Conservation (phyloP, 805 yeast species). For the Teunomyces atbi region DNA sequence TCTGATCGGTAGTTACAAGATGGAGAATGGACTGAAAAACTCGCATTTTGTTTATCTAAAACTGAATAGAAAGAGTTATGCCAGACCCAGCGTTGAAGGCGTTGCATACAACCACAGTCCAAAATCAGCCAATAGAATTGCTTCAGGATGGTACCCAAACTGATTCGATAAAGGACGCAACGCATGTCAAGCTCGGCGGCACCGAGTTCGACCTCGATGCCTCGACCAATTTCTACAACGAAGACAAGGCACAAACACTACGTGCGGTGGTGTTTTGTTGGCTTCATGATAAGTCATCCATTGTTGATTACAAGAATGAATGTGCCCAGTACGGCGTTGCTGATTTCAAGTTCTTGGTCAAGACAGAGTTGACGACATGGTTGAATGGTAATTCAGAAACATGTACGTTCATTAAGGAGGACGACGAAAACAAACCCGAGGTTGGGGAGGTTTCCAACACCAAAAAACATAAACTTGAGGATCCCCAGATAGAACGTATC, state of each 20-base stretch:
- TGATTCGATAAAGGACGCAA: constrained; percentile 31
- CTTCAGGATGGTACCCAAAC: constrained; percentile 12
- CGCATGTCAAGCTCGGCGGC: constrained; percentile 25
- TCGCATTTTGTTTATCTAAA: not conserved
- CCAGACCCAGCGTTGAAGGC: constrained; percentile 17
- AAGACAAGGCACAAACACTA: constrained; percentile 48
- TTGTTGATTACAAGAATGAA: constrained; percentile 76
- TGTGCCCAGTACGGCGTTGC: constrained; percentile 64
- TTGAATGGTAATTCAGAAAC: constrained; percentile 64
- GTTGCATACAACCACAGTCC: constrained; percentile 27
- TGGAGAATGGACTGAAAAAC: no score
- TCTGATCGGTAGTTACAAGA: not conserved
- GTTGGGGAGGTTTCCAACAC: constrained; percentile 1
- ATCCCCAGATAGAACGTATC: constrained; percentile 51
- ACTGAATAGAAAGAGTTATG: not conserved
- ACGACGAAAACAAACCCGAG: constrained; percentile 6
- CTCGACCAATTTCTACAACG: constrained; percentile 55
- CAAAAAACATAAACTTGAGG: constrained; percentile 22
- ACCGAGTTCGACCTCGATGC: constrained; percentile 36
- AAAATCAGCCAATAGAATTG: constrained; percentile 22
- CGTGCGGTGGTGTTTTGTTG: constrained; percentile 74
- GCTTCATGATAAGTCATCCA: constrained; percentile 67
- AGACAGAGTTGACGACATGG: constrained; percentile 83
- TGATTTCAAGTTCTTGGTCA: constrained; percentile 78
- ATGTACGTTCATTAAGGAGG: constrained; percentile 51